Conservation (phyloP, 23 red algal genomes). For the Gracilaria gracilis region DNA sequence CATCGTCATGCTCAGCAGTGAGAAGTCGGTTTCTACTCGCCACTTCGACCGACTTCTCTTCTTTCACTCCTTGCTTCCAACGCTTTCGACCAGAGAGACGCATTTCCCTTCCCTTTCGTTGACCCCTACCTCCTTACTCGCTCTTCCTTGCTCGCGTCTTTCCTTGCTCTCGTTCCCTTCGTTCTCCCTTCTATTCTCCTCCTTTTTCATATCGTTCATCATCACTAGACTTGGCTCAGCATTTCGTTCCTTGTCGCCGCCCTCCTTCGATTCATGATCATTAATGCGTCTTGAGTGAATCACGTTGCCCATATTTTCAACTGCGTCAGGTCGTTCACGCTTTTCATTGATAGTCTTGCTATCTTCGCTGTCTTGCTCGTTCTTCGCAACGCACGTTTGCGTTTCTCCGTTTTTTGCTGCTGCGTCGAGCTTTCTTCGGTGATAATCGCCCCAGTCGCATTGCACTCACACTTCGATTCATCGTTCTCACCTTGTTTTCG, state of each 20-base stretch:
- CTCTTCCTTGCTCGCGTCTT: not conserved
- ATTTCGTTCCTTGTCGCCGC: too few species aligned
- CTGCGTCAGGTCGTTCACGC: not conserved
- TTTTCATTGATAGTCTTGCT: too few species aligned
- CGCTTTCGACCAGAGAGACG: not conserved
- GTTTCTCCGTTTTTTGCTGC: not conserved
- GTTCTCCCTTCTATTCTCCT: too few species aligned
- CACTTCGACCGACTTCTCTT: not conserved
- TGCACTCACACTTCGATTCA: not conserved
- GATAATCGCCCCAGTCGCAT: not conserved
- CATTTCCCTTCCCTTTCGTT: not conserved
- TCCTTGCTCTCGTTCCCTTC: too few species aligned
- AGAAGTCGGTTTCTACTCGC: constrained; percentile 1
- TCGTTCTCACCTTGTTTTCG: not conserved
- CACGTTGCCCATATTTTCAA: not conserved
- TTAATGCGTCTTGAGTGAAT: not conserved
- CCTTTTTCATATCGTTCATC: too few species aligned
- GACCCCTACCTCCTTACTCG: not conserved
- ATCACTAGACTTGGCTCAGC: too few species aligned
- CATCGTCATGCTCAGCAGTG: constrained; percentile 46
- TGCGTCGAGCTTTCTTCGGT: not conserved
- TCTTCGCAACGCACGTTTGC: too few species aligned
- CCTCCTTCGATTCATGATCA: not conserved
- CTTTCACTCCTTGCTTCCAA: not conserved
- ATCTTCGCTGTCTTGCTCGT: not conserved